phyloP scores from a whole-genome alignment of 306 rosid species.

The Herpetospermum pedunculosum region DNA sequence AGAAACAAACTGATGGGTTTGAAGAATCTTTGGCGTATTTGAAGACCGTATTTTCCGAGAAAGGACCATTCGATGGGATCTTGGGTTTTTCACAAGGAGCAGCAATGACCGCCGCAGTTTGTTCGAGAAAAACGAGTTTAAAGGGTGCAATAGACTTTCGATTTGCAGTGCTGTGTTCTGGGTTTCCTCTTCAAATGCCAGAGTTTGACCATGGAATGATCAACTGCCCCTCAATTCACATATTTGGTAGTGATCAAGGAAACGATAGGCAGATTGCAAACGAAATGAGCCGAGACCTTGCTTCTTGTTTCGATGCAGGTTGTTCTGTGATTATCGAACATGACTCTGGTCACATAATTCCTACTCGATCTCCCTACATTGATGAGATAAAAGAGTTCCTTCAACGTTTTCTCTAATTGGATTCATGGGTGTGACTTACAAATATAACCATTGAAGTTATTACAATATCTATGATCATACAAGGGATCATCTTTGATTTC shows the following conservation, averaged over 20 bases:
- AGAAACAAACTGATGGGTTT: constrained; percentile 60
- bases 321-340: constrained; percentile 56
- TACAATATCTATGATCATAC: background rate
- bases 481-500: background rate
- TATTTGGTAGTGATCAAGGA: constrained; percentile 61
- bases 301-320: constrained; percentile 45
- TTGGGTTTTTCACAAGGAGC: constrained; percentile 94
- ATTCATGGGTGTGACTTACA: background rate
- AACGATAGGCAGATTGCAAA: constrained; percentile 71
- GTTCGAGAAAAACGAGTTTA: constrained; percentile 33
- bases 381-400: constrained; percentile 63
- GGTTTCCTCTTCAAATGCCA: constrained; percentile 33
- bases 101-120: constrained; percentile 64
- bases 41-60: constrained; percentile 32
- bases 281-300: constrained; percentile 57
- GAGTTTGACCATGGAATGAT: constrained; percentile 28
- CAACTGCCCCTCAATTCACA: constrained; percentile 70
- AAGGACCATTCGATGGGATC: constrained; percentile 79
- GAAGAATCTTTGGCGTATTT: constrained; percentile 49
- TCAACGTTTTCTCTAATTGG: constrained; percentile 29
- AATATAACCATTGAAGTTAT: background rate
- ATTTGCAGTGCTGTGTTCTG: constrained; percentile 73
- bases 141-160: constrained; percentile 36
- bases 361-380: constrained; percentile 63
- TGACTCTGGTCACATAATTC: constrained; percentile 75